phyloP scores from a whole-genome alignment of 352 stramenopile species.

The Phytopythium mirpurense region DNA sequence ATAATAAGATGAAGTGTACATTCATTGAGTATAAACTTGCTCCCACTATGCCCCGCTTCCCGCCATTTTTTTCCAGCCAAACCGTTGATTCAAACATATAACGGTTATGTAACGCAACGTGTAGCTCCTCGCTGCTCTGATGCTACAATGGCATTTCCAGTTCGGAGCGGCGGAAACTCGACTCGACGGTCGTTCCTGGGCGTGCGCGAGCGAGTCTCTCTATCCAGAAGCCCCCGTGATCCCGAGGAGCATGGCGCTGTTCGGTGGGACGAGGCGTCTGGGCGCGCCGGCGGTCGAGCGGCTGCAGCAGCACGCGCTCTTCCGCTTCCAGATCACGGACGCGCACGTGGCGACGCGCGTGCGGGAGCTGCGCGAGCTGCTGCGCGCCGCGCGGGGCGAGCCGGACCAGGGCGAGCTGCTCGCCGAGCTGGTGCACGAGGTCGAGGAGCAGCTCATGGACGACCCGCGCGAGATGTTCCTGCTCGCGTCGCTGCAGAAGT shows the following conservation, averaged over 20 bases:
- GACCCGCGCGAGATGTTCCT: slow-evolving; percentile 41
- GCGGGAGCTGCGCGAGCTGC: slow-evolving; percentile 37
- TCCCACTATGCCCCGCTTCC: neutral
- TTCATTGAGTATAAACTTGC: neutral
- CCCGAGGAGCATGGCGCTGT: too few species aligned
- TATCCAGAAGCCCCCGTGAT: too few species aligned
- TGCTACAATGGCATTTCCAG: too few species aligned
- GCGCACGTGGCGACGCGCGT: slow-evolving; percentile 28
- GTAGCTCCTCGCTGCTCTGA: neutral
- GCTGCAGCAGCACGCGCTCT: slow-evolving; percentile 49
- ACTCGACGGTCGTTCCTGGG: too few species aligned
- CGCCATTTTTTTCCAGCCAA: neutral
- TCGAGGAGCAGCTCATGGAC: slow-evolving; percentile 35
- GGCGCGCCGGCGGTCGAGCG: slow-evolving; percentile 16
- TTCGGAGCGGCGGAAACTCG: too few species aligned
- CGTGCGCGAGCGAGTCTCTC: too few species aligned
- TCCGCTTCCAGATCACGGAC: slow-evolving; percentile 62
- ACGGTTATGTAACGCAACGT: neutral
- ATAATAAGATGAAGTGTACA: too few species aligned
- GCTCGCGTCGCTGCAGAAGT: slow-evolving; percentile 50
- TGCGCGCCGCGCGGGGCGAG: slow-evolving; percentile 35
- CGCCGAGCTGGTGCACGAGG: slow-evolving; percentile 42
- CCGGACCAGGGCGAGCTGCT: slow-evolving; percentile 43
- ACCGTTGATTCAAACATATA: neutral
- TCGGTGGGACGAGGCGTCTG: neutral